Conservation (phyloP, 768 basidiomycete species). For the Suillus lakei region DNA sequence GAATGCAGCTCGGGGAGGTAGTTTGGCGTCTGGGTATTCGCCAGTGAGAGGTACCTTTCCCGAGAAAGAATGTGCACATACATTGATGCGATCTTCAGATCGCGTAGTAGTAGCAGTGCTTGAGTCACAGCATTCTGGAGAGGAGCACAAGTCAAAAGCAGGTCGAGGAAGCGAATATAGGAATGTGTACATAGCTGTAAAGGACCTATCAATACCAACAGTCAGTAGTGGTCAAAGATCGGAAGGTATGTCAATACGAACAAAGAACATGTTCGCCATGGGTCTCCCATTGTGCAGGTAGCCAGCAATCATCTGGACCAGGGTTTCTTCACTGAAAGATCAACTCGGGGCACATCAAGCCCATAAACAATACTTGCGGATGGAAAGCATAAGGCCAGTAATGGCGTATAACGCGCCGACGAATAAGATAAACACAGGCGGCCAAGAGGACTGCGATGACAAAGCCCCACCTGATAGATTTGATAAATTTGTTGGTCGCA, state of each 20-base stretch:
- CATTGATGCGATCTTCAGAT: constrained; percentile 52
- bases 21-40: constrained; percentile 49
- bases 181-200: constrained; percentile 36
- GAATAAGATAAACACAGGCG: constrained; percentile 52
- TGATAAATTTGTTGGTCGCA: background rate
- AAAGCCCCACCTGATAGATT: constrained; percentile 47
- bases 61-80: background rate
- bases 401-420: constrained; percentile 58
- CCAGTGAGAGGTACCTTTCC: constrained; percentile 32
- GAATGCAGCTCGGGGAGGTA: constrained; percentile 69
- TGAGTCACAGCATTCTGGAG: constrained; percentile 31
- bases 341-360: background rate
- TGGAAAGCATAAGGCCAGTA: constrained; percentile 35
- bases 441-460: constrained; percentile 58
- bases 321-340: constrained; percentile 20
- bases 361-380: constrained; percentile 21
- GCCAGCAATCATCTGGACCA: constrained; percentile 43
- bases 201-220: constrained; percentile 45
- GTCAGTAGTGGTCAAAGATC: constrained; percentile 35
- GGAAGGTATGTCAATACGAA: background rate
- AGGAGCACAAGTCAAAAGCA: background rate
- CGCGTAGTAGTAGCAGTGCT: constrained; percentile 56
- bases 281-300: constrained; percentile 42
- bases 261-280: constrained; percentile 50
- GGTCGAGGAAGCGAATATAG: background rate